Base-by-base conservation (phyloP, 1,284 basidiomycete species). In the Abortiporus biennis region DNA sequence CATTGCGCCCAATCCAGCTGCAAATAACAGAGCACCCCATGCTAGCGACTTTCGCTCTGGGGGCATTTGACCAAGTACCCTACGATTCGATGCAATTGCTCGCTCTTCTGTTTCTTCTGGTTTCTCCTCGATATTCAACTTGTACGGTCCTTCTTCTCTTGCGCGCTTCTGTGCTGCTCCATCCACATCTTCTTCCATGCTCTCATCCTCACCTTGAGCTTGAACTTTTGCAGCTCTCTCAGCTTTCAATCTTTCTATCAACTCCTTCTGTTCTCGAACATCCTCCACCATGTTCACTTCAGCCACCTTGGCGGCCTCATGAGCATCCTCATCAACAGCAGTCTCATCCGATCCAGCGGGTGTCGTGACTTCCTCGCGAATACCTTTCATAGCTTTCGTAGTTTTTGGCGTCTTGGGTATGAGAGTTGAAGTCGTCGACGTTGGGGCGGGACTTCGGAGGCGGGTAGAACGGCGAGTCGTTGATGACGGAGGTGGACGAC, bases 11-110 rank as follows among this genome's bases (percentile, higher is more conserved):
- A 81, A 64, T 21, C 83, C 85, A 39, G 85, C 69, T 27, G 81
- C 82, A 57, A 89, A 88, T 21, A 79, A 80, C 32, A 82, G 72
- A 8, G 80, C 66, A 29, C 86, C 86, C 85, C 85, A 89, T 1
- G 78, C 81, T 46, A 78, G 66, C 13, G 79, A 78, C 58, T 80
- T 85, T 53, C 76, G 72, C 58, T 74, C 69, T 2, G 86, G 79
- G 9, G 57, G 53, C 47, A 68, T 55, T 56, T 77, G 68, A 45
- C 74, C 47, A n/a, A 69, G 55, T 56, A 74, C 65, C 38, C 71
- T 61, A 37, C 68, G 70, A 54, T 87, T 87, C 16, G 78, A 78
- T 8, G 71, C 80, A 49, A 87, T 76, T 22, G 63, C 65, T 36
- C 85, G 72, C 47, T 78, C 72, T 38, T 69, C 71, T 1, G 61